phyloP scores from a whole-genome alignment of 345 rosid species.

The Citrus glauca region DNA sequence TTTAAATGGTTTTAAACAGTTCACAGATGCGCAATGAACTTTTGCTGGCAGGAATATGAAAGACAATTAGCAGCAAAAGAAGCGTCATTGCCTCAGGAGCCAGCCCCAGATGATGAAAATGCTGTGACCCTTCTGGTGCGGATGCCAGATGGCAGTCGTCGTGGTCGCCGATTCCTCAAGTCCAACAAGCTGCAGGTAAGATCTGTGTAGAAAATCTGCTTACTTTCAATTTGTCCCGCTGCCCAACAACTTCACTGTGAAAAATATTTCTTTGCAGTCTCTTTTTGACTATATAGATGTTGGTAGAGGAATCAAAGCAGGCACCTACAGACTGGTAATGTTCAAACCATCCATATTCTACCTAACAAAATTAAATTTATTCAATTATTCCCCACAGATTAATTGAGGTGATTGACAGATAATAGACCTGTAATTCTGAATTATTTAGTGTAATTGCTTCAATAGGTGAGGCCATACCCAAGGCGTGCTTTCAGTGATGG shows the following conservation, averaged over 20 bases:
- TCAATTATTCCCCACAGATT: background rate
- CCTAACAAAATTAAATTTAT: background rate
- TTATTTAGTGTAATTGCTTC: background rate
- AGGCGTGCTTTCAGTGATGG: conserved; percentile 88
- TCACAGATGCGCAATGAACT: conserved; percentile 1
- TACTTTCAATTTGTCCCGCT: background rate
- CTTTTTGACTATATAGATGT: conserved; percentile 91
- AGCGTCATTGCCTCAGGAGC: conserved; percentile 90
- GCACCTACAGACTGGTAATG: conserved; percentile 85
- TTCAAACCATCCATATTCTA: background rate
- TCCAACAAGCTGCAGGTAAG: conserved; percentile 74
- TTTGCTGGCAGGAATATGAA: conserved; percentile 66
- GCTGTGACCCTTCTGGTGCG: conserved; percentile 82
- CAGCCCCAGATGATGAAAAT: conserved; percentile 75
- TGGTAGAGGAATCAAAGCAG: conserved; percentile 82
- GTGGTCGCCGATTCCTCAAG: conserved; percentile 89
- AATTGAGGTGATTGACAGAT: background rate
- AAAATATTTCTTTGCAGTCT: conserved; percentile 49
- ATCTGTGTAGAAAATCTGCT: conserved; percentile 2
- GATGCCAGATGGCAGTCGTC: conserved; percentile 94
- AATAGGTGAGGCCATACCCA: conserved; percentile 97
- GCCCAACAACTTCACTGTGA: background rate
- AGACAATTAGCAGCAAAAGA: conserved; percentile 82
- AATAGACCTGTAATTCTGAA: background rate
- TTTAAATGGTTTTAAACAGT: background rate